A percentile compares a stretch with the other conserved stretches of the same genome.
Evolutionary conservation across 75 land plant species (phyloP).

Genomic region (Pinus taeda): DNA sequence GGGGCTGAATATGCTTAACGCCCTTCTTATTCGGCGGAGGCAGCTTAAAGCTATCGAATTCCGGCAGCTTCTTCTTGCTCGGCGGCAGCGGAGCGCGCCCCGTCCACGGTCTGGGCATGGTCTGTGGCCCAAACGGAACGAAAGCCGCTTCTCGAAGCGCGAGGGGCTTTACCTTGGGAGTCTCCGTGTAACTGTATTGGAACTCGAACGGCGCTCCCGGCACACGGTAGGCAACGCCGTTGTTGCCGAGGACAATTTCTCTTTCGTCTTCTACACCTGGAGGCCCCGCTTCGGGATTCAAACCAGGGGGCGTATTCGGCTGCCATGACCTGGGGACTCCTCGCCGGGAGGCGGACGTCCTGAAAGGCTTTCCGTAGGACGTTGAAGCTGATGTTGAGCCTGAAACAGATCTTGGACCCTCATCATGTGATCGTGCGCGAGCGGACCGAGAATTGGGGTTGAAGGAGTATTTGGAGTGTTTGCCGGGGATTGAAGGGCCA

Average conservation of each 20-base stretch:
- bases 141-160: slow-evolving; percentile 59
- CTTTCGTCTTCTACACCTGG: not conserved
- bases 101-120: slow-evolving; percentile 95
- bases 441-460: not conserved
- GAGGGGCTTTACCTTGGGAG: slow-evolving; percentile 77
- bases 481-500: slow-evolving; percentile 64
- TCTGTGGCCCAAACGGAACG: slow-evolving; percentile 81
- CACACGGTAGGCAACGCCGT: slow-evolving; percentile 40
- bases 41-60: slow-evolving; percentile 77
- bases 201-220: slow-evolving; percentile 67
- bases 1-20: slow-evolving; percentile 77
- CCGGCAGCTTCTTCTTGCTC: slow-evolving; percentile 78
- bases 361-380: slow-evolving; percentile 22
- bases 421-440: slow-evolving; percentile 1
- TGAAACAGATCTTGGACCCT: not conserved
- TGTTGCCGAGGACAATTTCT: slow-evolving; percentile 19
- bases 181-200: slow-evolving; percentile 87
- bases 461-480: slow-evolving; percentile 59
- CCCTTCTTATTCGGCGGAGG: slow-evolving; percentile 87
- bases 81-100: slow-evolving; percentile 68
- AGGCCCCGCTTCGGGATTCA: not conserved
- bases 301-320: not conserved
- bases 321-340: not conserved
- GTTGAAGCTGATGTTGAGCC: too few species aligned
- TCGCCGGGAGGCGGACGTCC: slow-evolving; percentile 21